Evolutionary conservation across 129 eudicot genomes (phyloP).

Genomic region (Centrapalus pauciflorus): DNA sequence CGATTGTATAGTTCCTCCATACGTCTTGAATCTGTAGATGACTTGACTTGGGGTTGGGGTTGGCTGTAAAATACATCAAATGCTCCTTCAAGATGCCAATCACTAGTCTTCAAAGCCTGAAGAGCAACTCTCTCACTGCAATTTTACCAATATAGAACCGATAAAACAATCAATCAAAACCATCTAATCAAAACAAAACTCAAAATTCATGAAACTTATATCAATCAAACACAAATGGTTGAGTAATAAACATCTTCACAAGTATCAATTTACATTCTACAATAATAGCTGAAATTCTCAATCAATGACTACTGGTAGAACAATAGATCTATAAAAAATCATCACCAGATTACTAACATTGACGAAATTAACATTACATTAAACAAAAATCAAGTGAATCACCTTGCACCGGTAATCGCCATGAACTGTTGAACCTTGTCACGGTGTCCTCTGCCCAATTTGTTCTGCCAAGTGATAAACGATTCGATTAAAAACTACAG

Average conservation of each 20-base stretch:
- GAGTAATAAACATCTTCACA: too few relatives aligned
- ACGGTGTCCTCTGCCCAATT: conserved; percentile 69
- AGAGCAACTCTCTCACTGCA: conserved; percentile 58
- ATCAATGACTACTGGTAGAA: too few relatives aligned
- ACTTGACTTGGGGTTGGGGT: conserved; percentile 44
- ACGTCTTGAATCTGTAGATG: conserved; percentile 46
- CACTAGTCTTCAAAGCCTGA: conserved; percentile 58
- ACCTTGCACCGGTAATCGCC: conserved; percentile 76
- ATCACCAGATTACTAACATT: too few relatives aligned
- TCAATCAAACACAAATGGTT: too few relatives aligned
- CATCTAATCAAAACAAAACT: too few relatives aligned
- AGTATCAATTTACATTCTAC: too few relatives aligned
- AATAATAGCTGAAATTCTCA: too few relatives aligned
- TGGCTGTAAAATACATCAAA: conserved; percentile 72
- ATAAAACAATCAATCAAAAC: too few relatives aligned
- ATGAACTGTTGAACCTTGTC: conserved; percentile 74
- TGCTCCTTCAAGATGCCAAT: conserved; percentile 71
- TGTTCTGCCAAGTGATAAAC: conserved; percentile 40
- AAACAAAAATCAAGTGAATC: not conserved
- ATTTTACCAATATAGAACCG: not conserved
- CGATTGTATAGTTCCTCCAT: conserved; percentile 76
- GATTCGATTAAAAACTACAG: not conserved
- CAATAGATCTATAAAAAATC: too few relatives aligned
- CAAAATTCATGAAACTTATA: too few relatives aligned
- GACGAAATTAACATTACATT: too few relatives aligned